Conservation (phyloP, 2,329 filamentous ascomycete species). For the Penicillium sp. region DNA sequence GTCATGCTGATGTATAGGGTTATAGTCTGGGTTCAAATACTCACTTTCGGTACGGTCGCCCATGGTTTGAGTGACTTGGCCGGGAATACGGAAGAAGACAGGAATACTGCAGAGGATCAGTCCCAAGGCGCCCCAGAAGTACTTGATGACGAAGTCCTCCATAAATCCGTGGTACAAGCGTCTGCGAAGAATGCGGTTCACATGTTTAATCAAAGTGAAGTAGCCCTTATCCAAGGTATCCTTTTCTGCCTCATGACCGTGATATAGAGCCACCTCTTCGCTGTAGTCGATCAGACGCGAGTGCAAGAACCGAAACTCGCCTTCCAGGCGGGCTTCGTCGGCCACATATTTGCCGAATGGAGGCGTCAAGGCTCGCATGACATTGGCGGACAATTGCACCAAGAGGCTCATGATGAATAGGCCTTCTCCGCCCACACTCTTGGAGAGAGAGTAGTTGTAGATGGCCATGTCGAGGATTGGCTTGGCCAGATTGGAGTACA, state of each 20-base stretch:
- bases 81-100: constrained; percentile 88
- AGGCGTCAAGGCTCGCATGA: constrained; percentile 89
- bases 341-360: constrained; percentile 97
- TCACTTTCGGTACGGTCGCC: constrained; percentile 52
- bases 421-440: constrained; percentile 90
- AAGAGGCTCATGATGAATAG: constrained; percentile 90
- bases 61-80: constrained; percentile 47
- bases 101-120: constrained; percentile 86
- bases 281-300: constrained; percentile 89
- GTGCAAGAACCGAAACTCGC: constrained; percentile 93
- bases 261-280: constrained; percentile 87
- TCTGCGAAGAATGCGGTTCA: constrained; percentile 83
- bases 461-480: constrained; percentile 91
- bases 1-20: too few relatives aligned
- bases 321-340: constrained; percentile 86
- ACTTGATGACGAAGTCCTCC: constrained; percentile 99
- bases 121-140: constrained; percentile 93
- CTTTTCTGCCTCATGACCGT: constrained; percentile 87
- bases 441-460: constrained; percentile 87
- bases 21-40: constrained; percentile 15
- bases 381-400: constrained; percentile 81
- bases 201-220: constrained; percentile 97
- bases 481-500: constrained; percentile 95
- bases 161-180: constrained; percentile 97
- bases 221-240: constrained; percentile 98